Percentiles rank a stretch among this genome's conserved stretches.
These are phyloP conservation scores for Geotrichum aggregatum DNA, from an alignment of 1,139 yeast genomes.

Conservation along the genomic window DNA sequence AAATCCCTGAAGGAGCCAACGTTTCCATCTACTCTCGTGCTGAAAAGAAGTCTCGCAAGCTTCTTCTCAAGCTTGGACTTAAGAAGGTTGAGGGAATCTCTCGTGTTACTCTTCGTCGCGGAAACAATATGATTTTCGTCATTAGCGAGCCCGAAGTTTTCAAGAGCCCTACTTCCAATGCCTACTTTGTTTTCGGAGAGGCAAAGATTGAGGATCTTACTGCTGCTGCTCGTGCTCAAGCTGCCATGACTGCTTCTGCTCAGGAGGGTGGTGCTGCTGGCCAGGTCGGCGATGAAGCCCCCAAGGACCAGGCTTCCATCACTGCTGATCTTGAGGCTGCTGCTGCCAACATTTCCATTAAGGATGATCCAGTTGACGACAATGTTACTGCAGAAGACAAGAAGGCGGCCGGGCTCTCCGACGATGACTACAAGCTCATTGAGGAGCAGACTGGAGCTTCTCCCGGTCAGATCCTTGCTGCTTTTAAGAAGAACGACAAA, in stretches of 20 bases:
- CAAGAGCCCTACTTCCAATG: constrained; percentile 85
- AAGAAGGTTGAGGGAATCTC: constrained; percentile 88
- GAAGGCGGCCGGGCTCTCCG: constrained; percentile 75
- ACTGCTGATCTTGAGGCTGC: constrained; percentile 89
- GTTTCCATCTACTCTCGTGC: constrained; percentile 81
- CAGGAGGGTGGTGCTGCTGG: constrained; percentile 47
- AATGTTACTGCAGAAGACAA: constrained; percentile 65
- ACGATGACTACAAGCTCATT: constrained; percentile 75
- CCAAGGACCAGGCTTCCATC: constrained; percentile 70
- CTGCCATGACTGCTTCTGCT: constrained; percentile 43
- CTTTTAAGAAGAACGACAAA: constrained; percentile 82
- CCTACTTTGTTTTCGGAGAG: constrained; percentile 75
- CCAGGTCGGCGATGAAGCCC: constrained; percentile 40
- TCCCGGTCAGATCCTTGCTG: constrained; percentile 84
- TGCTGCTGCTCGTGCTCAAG: constrained; percentile 25
- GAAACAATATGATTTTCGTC: constrained; percentile 88
- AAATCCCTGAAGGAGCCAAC: constrained; percentile 83
- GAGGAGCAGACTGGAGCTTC: constrained; percentile 87
- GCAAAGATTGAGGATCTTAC: constrained; percentile 58
- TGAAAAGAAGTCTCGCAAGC: constrained; percentile 94
- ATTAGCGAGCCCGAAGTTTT: constrained; percentile 93
- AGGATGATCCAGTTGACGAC: constrained; percentile 35
- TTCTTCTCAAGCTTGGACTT: constrained; percentile 83
- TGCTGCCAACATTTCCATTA: constrained; percentile 45
- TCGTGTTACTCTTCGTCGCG: constrained; percentile 94